Conservation (phyloP, 352 stramenopile species). For the Pythium aristosporum region DNA sequence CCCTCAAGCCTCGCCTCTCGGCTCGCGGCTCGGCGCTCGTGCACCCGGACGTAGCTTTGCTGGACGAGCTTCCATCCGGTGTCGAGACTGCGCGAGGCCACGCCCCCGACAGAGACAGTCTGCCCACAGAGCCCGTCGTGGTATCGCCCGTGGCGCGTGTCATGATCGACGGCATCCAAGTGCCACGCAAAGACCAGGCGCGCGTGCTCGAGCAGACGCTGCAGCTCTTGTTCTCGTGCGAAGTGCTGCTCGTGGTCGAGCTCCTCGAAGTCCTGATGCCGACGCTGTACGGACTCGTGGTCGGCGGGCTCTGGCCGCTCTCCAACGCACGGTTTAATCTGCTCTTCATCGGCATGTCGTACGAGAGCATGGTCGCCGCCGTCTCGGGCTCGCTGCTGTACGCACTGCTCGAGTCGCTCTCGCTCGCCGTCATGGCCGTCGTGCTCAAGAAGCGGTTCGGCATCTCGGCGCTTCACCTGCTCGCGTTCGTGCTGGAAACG, state of each 20-base stretch:
- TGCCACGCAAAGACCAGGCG: constrained; percentile 23
- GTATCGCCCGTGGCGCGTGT: not conserved
- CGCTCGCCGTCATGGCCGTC: constrained; percentile 28
- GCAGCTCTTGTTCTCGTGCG: constrained; percentile 27
- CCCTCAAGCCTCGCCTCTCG: not conserved
- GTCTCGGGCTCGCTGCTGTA: constrained; percentile 22
- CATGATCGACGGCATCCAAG: constrained; percentile 21
- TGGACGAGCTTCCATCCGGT: too few relatives aligned
- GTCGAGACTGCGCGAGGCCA: too few relatives aligned
- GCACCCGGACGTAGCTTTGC: not conserved
- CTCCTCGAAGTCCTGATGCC: constrained; percentile 28
- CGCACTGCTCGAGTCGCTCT: constrained; percentile 33
- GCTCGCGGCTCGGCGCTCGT: not conserved
- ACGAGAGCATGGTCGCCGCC: not conserved
- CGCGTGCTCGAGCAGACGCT: constrained; percentile 30
- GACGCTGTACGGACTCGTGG: constrained; percentile 6
- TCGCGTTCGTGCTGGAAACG: constrained; percentile 38
- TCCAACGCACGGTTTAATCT: constrained; percentile 18
- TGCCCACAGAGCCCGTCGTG: too few relatives aligned
- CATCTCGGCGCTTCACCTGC: constrained; percentile 27
- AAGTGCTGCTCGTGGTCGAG: constrained; percentile 34
- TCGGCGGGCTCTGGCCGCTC: not conserved
- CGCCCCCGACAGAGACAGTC: too few relatives aligned
- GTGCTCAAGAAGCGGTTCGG: constrained; percentile 27
- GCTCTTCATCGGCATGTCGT: not conserved